Evolutionary conservation across 345 rosid genomes (phyloP).

Genomic region (Eucalyptus rudis): DNA sequence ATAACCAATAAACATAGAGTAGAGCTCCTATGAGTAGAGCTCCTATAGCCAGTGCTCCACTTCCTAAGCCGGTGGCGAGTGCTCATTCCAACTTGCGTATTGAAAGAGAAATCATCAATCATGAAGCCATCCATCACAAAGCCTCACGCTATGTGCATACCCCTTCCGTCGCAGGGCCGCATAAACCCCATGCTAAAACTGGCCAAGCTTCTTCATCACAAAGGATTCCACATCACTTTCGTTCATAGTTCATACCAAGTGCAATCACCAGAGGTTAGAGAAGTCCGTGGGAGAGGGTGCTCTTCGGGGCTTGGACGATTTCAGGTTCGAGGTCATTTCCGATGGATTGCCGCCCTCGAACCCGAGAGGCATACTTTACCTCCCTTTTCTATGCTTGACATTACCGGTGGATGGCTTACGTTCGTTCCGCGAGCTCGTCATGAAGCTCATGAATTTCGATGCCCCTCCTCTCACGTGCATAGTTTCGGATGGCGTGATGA

Average conservation of each 20-base stretch:
- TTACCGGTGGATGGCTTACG: neutral
- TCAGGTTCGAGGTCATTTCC: neutral
- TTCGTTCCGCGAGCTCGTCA: neutral
- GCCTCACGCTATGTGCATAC: neutral
- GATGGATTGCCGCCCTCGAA: neutral
- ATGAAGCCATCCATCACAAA: neutral
- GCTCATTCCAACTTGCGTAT: neutral
- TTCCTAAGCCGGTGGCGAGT: neutral
- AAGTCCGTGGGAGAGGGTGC: neutral
- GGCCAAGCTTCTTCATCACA: neutral
- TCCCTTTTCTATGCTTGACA: neutral
- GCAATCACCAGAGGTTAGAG: neutral
- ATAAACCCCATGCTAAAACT: neutral
- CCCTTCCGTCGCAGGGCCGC: neutral
- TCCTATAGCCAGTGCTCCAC: neutral
- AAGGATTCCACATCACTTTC: neutral
- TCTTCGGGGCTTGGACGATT: neutral
- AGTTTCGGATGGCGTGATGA: slow-evolving; percentile 16
- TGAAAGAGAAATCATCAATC: neutral
- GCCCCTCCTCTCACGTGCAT: slow-evolving; percentile 9
- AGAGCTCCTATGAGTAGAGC: neutral
- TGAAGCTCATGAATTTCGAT: neutral
- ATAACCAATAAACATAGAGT: neutral
- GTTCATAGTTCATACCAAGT: neutral
- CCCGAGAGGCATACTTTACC: neutral